These are phyloP conservation scores for Metschnikowia kunwiensis DNA, from an alignment of 805 yeast genomes.

Conservation along the genomic window DNA sequence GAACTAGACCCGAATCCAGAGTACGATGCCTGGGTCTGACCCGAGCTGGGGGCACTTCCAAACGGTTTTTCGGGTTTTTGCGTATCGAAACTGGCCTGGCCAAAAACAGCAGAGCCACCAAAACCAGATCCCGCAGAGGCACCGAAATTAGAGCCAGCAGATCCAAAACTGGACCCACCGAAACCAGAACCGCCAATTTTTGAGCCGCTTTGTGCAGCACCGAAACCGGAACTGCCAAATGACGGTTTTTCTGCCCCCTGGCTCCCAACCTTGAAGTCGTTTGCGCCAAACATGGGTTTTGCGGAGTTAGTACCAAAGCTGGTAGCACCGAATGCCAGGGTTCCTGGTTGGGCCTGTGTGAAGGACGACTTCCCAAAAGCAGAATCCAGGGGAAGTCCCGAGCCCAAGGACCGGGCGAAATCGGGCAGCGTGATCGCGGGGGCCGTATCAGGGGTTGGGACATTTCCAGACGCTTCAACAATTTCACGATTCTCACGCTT, in stretches of 20 bases:
- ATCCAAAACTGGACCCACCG: slow-evolving; percentile 10
- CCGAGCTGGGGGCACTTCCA: slow-evolving; percentile 1
- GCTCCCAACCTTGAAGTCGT: slow-evolving; percentile 4
- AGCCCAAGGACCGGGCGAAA: slow-evolving; percentile 4
- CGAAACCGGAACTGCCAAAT: slow-evolving; percentile 10
- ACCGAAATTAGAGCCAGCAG: slow-evolving; percentile 7
- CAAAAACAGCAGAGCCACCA: slow-evolving; percentile 4
- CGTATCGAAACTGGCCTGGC: slow-evolving; percentile 8
- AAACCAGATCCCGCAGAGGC: neutral
- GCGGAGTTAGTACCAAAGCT: slow-evolving; percentile 13
- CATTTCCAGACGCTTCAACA: neutral
- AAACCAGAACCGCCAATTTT: slow-evolving; percentile 1
- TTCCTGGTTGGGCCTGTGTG: neutral
- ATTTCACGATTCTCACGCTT: too few species aligned
- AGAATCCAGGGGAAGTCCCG: neutral
- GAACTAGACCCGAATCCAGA: slow-evolving; percentile 8
- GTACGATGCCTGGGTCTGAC: neutral
- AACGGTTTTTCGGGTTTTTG: slow-evolving; percentile 3
- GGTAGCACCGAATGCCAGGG: slow-evolving; percentile 15
- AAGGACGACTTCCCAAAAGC: neutral
- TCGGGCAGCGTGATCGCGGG: slow-evolving; percentile 5
- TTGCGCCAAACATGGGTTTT: slow-evolving; percentile 7
- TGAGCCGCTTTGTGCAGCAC: neutral
- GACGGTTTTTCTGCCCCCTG: too few species aligned
- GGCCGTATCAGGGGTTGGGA: neutral